phyloP scores from a whole-genome alignment of 129 eudicot genomes.

The Logfia minima region DNA sequence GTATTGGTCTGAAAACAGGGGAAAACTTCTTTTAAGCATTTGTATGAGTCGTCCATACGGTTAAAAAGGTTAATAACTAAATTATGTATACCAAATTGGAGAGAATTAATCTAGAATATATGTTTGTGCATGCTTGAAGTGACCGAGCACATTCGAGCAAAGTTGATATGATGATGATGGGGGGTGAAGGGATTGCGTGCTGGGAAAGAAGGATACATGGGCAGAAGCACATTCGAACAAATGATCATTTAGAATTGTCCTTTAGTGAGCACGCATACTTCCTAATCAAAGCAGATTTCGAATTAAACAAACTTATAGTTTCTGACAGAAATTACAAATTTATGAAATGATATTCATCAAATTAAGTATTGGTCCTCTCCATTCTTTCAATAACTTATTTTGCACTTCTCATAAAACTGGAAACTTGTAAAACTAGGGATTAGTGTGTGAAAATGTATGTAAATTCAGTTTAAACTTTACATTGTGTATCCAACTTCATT shows the following conservation, averaged over 20 bases:
- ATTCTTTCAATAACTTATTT: background rate
- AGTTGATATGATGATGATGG: conserved; percentile 16
- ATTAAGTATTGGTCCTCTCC: background rate
- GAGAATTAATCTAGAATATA: background rate
- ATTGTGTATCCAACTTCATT: no score
- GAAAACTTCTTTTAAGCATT: no score
- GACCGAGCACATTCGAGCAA: background rate
- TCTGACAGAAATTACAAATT: no score
- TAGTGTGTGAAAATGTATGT: no score
- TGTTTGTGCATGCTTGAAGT: conserved; percentile 13
- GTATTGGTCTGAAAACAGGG: no score
- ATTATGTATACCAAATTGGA: no score
- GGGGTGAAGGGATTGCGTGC: conserved; percentile 9
- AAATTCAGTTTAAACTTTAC: no score
- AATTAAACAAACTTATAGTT: background rate
- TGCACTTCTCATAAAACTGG: background rate
- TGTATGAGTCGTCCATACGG: no score
- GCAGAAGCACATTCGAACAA: conserved; percentile 18
- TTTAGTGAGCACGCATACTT: conserved; percentile 38
- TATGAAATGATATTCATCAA: no score
- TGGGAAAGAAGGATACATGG: conserved; percentile 33
- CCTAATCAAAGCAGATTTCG: background rate
- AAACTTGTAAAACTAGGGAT: background rate
- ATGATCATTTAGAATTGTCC: conserved; percentile 34
- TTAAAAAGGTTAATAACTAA: no score